These are phyloP conservation scores for Symbiodinium natans DNA, from an alignment of 73 alveolate genomes.

Conservation along the genomic window DNA sequence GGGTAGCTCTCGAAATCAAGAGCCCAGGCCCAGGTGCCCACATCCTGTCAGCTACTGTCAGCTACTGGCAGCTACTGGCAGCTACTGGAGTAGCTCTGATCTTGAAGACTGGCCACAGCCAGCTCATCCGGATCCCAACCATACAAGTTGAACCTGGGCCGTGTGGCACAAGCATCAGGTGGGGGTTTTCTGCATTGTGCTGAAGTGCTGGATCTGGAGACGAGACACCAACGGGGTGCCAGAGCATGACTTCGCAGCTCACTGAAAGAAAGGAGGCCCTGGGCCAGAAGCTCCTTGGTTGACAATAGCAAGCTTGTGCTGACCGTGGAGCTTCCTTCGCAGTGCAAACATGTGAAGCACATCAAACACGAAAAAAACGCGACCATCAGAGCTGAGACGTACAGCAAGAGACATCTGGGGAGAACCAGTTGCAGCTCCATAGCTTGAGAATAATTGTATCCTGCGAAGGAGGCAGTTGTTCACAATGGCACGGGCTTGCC, in stretches of 20 bases:
- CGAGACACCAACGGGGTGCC: slow-evolving; percentile 57
- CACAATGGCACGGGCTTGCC: no score
- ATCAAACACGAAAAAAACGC: neutral
- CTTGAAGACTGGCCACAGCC: neutral
- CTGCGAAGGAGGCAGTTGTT: neutral
- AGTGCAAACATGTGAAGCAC: no score
- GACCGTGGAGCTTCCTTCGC: no score
- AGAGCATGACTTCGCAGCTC: slow-evolving; percentile 45
- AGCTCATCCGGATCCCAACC: slow-evolving; percentile 59
- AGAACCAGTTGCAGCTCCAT: slow-evolving; percentile 78
- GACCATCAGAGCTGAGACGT: neutral
- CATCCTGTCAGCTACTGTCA: no score
- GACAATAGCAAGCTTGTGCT: neutral
- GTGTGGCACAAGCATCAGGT: neutral
- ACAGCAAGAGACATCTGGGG: slow-evolving; percentile 37
- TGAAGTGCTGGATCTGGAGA: neutral
- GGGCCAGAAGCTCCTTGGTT: slow-evolving; percentile 62
- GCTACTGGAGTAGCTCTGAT: no score
- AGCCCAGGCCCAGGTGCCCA: no score
- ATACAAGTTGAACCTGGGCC: slow-evolving; percentile 38
- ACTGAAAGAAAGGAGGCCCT: slow-evolving; percentile 63
- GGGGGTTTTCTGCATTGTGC: no score
- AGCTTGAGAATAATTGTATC: slow-evolving; percentile 66
- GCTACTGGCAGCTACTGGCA: no score
- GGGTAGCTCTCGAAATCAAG: no score